Evolutionary conservation across 768 basidiomycete genomes (phyloP), one percentile per base, ranked within the genome.

Genomic region (Trametes maxima): DNA sequence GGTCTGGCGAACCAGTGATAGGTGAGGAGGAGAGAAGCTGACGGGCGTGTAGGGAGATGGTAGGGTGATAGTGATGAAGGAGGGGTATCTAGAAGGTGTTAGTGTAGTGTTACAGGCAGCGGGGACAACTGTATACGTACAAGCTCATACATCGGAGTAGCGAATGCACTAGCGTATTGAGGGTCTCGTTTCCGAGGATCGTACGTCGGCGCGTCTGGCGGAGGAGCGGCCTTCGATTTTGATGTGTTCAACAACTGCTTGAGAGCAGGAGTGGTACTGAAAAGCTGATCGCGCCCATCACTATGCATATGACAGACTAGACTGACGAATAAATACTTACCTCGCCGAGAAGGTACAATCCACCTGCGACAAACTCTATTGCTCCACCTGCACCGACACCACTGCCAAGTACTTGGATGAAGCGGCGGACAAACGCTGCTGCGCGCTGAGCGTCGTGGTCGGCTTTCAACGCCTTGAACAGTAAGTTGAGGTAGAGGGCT

Each of bases 111-210:
- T 3, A 5, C 11, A 16, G 21, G 22, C 5, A 22, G 3, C 28
- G 57, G 35, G 12, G 21, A 25, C 11, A 14, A 22, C 40, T 28
- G 50, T 19, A 19, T 22, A 55, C 90, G 59, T 69, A 96, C 94
- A 4, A 99, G 79, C 72, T 99, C 96, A 87, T 94, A 98, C 1
- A 98, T 75, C 39, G 91, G 90, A 19, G 87, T 87, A 14, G 84
- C 78, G 13, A 87, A 85, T 0, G 97, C 90, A 69, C 90, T 84
- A 0, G 94, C 89, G 68, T 83, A 96, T 66, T 88, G 85, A 0
- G 95, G 96, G 57, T 98, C 94, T 44, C 95, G 85, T 74, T 98
- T 98, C 47, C 83, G 80, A 0, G 94, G 86, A 69, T 99, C 96
- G 66, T 98, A 99, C 2, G 42, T 28, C 3, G 57, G 47, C 0